These are phyloP conservation scores for Takakia lepidozioides DNA, from an alignment of 225 moss, liverwort and hornwort genomes.

Conservation along the genomic window DNA sequence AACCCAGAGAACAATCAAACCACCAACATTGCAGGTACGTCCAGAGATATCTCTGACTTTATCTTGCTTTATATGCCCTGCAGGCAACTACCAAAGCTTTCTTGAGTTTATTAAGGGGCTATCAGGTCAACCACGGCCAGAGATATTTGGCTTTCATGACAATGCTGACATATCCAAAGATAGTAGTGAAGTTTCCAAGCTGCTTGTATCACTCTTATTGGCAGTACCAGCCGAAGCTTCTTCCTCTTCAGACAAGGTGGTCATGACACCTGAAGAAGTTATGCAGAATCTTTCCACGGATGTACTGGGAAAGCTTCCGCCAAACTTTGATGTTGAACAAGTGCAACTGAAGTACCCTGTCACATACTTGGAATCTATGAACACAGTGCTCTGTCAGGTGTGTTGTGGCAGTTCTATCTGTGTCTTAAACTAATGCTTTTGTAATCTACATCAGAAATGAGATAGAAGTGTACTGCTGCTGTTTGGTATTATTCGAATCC, in stretches of 20 bases:
- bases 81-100: conserved; percentile 62
- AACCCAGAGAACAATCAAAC: no score
- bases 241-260: conserved; percentile 24
- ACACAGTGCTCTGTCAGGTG: conserved; percentile 76
- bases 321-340: conserved; percentile 64
- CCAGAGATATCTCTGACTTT: no score
- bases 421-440: neutral
- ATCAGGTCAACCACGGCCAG: conserved; percentile 65
- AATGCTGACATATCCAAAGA: conserved; percentile 77
- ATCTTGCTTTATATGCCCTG: no score
- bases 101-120: conserved; percentile 70
- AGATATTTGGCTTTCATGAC: conserved; percentile 78
- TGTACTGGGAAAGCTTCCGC: conserved; percentile 43
- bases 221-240: conserved; percentile 34
- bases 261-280: conserved; percentile 48
- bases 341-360: conserved; percentile 66
- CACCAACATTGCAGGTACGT: no score
- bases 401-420: neutral
- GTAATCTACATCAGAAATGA: no score
- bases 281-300: conserved; percentile 53
- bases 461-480: no score
- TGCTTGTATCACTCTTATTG: conserved; percentile 60
- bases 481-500: no score
- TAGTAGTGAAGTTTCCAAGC: conserved; percentile 41
- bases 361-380: conserved; percentile 80